Conservation (phyloP, 2,329 filamentous ascomycete species). For the Xylariaceae sp. region DNA sequence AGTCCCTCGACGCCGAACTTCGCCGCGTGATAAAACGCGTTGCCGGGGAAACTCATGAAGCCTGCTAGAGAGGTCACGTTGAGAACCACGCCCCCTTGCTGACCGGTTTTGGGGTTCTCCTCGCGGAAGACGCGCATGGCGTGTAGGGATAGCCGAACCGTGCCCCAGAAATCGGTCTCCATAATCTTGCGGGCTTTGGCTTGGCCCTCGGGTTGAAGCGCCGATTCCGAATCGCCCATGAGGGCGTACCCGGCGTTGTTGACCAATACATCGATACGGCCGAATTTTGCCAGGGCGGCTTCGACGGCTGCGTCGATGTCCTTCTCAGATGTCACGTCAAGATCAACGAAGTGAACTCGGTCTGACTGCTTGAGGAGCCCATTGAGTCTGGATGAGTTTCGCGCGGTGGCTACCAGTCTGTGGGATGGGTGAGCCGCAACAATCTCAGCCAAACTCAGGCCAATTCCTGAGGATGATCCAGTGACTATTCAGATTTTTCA, state of each 20-base stretch:
- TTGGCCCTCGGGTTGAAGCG: slow-evolving; percentile 10
- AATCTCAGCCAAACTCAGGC: slow-evolving; percentile 36
- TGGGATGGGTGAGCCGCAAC: slow-evolving; percentile 36
- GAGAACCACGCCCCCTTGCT: slow-evolving; percentile 22
- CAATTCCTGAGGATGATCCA: slow-evolving; percentile 47
- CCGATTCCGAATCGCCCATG: slow-evolving; percentile 17
- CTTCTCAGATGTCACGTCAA: slow-evolving; percentile 16
- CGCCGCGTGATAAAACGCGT: slow-evolving; percentile 23
- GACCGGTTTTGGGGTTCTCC: slow-evolving; percentile 22
- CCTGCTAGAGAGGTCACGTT: slow-evolving; percentile 23
- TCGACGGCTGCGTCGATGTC: slow-evolving; percentile 18
- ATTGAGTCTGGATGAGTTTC: slow-evolving; percentile 14
- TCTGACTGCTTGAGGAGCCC: background rate
- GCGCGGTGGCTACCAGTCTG: slow-evolving; percentile 43
- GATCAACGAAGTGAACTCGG: slow-evolving; percentile 11
- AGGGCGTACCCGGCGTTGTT: slow-evolving; percentile 15
- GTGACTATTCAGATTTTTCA: slow-evolving; percentile 34
- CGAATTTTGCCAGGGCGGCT: slow-evolving; percentile 15
- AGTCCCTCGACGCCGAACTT: slow-evolving; percentile 24
- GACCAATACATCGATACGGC: slow-evolving; percentile 18
- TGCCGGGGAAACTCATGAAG: slow-evolving; percentile 20
- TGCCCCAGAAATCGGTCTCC: slow-evolving; percentile 32
- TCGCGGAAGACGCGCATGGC: slow-evolving; percentile 31
- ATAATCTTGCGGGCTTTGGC: slow-evolving; percentile 23
- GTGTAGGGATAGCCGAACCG: slow-evolving; percentile 23